Percentiles rank a stretch among this genome's conserved stretches.
These are phyloP conservation scores for Cinnamomum chago DNA, from an alignment of 164 flowering plant species.

Conservation along the genomic window DNA sequence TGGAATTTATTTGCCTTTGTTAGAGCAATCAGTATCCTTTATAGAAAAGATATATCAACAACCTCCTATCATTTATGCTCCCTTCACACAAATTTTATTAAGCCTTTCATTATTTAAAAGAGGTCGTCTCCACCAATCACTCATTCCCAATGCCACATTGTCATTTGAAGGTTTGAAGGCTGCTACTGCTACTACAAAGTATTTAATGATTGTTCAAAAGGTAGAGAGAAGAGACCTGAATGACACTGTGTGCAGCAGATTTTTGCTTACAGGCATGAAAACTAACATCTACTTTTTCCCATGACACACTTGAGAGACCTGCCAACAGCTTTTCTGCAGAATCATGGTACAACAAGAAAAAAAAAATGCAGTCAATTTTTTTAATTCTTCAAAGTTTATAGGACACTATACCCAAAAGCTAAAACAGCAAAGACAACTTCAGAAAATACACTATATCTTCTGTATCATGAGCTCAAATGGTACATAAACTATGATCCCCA, in stretches of 20 bases:
- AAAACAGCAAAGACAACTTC: not conserved
- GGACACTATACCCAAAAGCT: not conserved
- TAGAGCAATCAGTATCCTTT: no score
- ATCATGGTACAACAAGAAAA: constrained; percentile 9
- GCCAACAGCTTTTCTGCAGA: constrained; percentile 64
- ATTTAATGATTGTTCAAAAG: no score
- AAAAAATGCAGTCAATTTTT: constrained; percentile 1
- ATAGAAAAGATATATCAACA: no score
- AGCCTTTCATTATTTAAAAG: no score
- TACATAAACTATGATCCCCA: not conserved
- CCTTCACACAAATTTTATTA: no score
- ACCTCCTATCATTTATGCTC: no score
- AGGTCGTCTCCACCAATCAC: no score
- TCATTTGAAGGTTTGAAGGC: no score
- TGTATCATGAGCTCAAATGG: not conserved
- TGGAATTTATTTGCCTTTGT: no score
- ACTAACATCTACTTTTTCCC: constrained; percentile 98
- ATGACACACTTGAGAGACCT: constrained; percentile 73
- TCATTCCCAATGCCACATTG: no score
- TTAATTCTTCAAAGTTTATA: not conserved
- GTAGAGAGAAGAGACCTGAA: constrained; percentile 55
- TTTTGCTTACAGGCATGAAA: constrained; percentile 67
- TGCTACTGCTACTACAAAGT: no score
- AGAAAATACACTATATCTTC: not conserved
- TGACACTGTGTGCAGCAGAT: constrained; percentile 89